Conservation (phyloP, 345 rosid genomes). For the Hevea brasiliensis region DNA sequence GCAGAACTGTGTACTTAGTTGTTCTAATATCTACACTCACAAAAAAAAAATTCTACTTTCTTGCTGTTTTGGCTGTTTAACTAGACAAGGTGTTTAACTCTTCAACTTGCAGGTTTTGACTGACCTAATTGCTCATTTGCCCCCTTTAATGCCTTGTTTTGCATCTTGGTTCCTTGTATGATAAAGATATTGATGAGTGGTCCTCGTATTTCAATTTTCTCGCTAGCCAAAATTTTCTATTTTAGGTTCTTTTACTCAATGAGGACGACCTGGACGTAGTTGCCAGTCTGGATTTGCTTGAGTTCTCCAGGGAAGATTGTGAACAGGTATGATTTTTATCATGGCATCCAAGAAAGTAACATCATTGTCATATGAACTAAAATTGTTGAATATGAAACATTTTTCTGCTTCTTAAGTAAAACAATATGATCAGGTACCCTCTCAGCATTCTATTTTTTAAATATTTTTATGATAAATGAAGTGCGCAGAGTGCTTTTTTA, state of each 20-base stretch:
- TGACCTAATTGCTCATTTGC: not conserved
- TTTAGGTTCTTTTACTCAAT: conserved; percentile 84
- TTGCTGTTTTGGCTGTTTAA: not conserved
- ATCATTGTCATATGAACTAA: not conserved
- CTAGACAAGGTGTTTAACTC: no score
- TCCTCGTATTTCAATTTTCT: not conserved
- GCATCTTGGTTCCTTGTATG: not conserved
- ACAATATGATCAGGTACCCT: not conserved
- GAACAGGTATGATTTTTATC: conserved; percentile 53
- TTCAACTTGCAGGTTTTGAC: not conserved
- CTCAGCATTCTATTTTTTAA: not conserved
- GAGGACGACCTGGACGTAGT: conserved; percentile 96
- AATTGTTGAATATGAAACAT: not conserved
- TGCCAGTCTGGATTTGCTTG: conserved; percentile 87
- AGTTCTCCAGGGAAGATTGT: conserved; percentile 89
- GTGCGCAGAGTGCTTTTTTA: not conserved
- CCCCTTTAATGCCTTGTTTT: not conserved
- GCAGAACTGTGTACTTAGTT: not conserved
- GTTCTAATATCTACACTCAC: no score
- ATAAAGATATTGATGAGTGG: not conserved
- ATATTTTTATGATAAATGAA: not conserved
- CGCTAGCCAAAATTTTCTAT: conserved; percentile 2
- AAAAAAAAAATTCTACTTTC: not conserved
- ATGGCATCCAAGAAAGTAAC: not conserved
- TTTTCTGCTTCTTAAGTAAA: not conserved